These are phyloP conservation scores for Aspergillus puulaauensis DNA, from an alignment of 2,329 filamentous ascomycete species.

Conservation along the genomic window DNA sequence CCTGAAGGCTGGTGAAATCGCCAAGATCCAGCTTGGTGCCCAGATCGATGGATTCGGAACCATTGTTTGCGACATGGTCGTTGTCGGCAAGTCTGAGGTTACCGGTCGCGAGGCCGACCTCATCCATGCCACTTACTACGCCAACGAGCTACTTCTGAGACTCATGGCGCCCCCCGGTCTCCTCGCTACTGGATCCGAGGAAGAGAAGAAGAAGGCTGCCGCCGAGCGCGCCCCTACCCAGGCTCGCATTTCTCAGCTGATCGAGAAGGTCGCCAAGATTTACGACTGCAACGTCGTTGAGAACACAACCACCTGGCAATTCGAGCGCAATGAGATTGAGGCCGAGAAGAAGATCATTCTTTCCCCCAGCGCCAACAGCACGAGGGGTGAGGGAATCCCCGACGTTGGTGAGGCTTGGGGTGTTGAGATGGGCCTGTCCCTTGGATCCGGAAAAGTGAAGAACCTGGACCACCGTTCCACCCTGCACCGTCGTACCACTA, in stretches of 20 bases:
- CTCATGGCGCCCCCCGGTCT: slow-evolving; percentile 90
- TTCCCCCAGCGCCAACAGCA: slow-evolving; percentile 73
- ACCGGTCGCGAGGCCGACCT: slow-evolving; percentile 81
- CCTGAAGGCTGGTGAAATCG: slow-evolving; percentile 79
- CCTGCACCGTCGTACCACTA: slow-evolving; percentile 86
- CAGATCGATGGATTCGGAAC: slow-evolving; percentile 97
- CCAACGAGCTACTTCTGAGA: slow-evolving; percentile 90
- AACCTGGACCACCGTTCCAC: slow-evolving; percentile 82
- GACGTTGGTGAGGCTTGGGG: slow-evolving; percentile 96
- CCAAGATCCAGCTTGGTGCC: slow-evolving; percentile 98
- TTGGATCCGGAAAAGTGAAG: slow-evolving; percentile 94
- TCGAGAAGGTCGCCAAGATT: slow-evolving; percentile 87
- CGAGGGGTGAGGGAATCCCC: slow-evolving; percentile 85
- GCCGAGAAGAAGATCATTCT: slow-evolving; percentile 98
- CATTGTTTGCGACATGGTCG: slow-evolving; percentile 90
- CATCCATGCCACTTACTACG: slow-evolving; percentile 86
- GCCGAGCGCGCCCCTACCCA: slow-evolving; percentile 81
- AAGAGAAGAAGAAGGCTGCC: slow-evolving; percentile 91
- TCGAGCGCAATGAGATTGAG: slow-evolving; percentile 97
- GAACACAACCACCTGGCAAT: slow-evolving; percentile 96
- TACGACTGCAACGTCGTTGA: slow-evolving; percentile 94
- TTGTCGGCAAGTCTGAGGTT: slow-evolving; percentile 68
- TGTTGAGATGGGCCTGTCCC: slow-evolving; percentile 89
- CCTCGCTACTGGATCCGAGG: slow-evolving; percentile 77
- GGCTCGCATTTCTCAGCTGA: slow-evolving; percentile 77